A percentile compares a stretch with the other conserved stretches of the same genome.
These are phyloP conservation scores for Angophora floribunda DNA, from an alignment of 345 rosid species.

Conservation along the genomic window DNA sequence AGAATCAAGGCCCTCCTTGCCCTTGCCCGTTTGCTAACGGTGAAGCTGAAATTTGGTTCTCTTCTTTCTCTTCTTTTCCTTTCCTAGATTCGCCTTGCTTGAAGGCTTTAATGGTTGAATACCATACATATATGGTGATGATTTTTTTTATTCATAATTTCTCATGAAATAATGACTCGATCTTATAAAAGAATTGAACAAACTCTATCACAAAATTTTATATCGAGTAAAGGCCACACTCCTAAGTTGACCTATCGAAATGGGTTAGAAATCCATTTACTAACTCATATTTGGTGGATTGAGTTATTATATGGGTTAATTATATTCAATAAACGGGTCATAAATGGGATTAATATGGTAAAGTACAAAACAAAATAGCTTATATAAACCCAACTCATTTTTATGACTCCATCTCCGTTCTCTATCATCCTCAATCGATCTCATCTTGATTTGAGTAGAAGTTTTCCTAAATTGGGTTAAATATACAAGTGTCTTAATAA, in stretches of 20 bases:
- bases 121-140: not conserved
- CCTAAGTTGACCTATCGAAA: not conserved
- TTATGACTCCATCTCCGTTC: fast-evolving
- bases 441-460: fast-evolving
- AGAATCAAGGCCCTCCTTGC: too few species aligned
- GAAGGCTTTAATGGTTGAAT: too few species aligned
- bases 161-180: not conserved
- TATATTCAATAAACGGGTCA: too few species aligned
- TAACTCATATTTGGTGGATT: fast-evolving
- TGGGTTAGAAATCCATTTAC: not conserved
- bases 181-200: not conserved
- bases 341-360: fast-evolving
- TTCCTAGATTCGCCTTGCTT: too few species aligned
- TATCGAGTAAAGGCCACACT: not conserved
- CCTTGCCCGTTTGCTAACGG: too few species aligned
- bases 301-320: fast-evolving
- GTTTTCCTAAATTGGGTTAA: fast-evolving
- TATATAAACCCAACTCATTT: fast-evolving
- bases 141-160: too few species aligned
- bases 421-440: fast-evolving
- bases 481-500: not conserved
- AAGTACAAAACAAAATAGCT: fast-evolving
- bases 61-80: too few species aligned
- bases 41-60: too few species aligned
- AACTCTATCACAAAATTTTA: not conserved